Base-by-base conservation (phyloP, 129 eudicot species). In the Artemisia argyi region DNA sequence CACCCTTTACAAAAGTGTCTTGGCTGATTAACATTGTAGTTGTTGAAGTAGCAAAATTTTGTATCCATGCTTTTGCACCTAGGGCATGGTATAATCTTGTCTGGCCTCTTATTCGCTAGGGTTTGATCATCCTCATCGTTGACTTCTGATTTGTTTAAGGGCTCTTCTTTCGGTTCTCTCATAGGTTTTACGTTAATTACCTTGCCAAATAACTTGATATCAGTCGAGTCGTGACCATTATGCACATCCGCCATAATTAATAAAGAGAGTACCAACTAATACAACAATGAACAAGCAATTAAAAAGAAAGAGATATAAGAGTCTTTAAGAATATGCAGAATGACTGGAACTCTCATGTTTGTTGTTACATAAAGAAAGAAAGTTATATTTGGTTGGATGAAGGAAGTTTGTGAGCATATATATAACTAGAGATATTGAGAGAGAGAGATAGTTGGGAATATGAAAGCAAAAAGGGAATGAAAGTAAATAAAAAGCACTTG, bases 21-120 rank as follows among this genome's bases (percentile, higher is more conserved):
- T 12, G 96, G 96, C 61, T 89, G 96, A 50, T 89, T 86, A 78
- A 86, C 92, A 73, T 90, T 90, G 81, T 89, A 89, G 63, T 89
- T 89, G 85, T 89, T 89, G 83, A 89, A 89, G 73, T 89, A 89
- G 44, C 96, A 90, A 76, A 90, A 90, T 52, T 90, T 90, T 3
- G 96, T 87, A 22, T 87, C 96, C 93, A 85, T 84, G 88, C 96
- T 90, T 66, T 84, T 86, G 83, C 96, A 89, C 66, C 96, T 86
- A 19, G 96, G 96, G 76, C 96, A 89, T 20, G 96, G 85, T 44
- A 89, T 82, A 82, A 86, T 84, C 83, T 89, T 89, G 74, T 89
- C 96, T 16, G 93, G 93, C 87, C 89, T 79, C 56, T 88, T 89
- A 52, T 71, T 71, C 16, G 73, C 85, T 32, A 39, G 69, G 51